Base-by-base conservation (phyloP, 371 early-diverging fungal species). In the Mortierella sp. region DNA sequence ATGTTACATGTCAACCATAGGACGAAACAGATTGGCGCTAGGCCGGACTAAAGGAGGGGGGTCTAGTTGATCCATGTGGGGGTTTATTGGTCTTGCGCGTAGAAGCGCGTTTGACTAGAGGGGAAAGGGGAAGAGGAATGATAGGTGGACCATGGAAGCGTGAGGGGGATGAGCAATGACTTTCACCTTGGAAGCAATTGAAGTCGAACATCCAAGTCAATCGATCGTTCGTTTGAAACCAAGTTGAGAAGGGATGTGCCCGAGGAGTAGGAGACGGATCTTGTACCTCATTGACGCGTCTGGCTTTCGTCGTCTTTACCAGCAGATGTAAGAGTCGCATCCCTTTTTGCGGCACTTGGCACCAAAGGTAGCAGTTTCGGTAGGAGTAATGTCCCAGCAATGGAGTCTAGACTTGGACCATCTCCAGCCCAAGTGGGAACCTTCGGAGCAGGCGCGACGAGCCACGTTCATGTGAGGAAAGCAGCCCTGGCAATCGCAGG, bases 211-310 rank as follows among this genome's bases (percentile, higher is more conserved):
- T n/a, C n/a, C n/a, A n/a, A n/a, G n/a, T n/a, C n/a, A n/a, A n/a
- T n/a, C n/a, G n/a, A n/a, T n/a, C n/a, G n/a, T n/a, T 37, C 37
- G 8, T 8, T 37, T 37, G 37, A 37, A 37, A 96, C 96, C 78
- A 96, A 95, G 98, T 95, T 96, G 63, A 96, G 96, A 89, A 91
- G 95, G 40, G 95, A 95, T 12, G 98, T 96, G 84, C 93, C 96
- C 44, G 94, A 93, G 81, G 98, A 97, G 80, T 92, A 92, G 79
- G 81, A 92, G 57, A 51, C 5, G 28, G 51, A 10, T 7, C 17
- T 21, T 2, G 51, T 14, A 4, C 17, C 21, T 7, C 7, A 25
- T 21, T 25, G 40, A 16, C 17, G 21, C 45, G 45, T 6, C 21
- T 45, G 6, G 17, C 45, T 49, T 37, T 37, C 37, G 37, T 37